These are phyloP conservation scores for Yamadazyma dendronema DNA, from an alignment of 1,139 yeast species.

Conservation along the genomic window DNA sequence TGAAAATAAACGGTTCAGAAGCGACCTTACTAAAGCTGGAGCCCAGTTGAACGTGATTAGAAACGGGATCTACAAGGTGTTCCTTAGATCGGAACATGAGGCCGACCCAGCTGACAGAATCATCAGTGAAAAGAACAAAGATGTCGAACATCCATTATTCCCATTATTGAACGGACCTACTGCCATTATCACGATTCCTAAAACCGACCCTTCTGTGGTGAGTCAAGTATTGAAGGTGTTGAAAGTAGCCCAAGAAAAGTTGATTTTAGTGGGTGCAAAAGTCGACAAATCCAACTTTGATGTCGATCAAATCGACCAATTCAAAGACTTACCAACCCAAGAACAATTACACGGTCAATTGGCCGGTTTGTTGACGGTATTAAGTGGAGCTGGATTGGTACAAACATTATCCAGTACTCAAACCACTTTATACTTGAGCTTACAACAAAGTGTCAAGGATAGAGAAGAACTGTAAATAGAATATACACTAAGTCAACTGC, in stretches of 20 bases:
- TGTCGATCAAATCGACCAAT: constrained; percentile 51
- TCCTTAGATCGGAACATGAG: constrained; percentile 66
- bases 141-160: constrained; percentile 59
- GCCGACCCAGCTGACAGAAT: constrained; percentile 73
- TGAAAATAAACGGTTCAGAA: constrained; percentile 65
- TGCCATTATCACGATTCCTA: constrained; percentile 69
- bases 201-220: constrained; percentile 68
- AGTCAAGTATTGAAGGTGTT: constrained; percentile 59
- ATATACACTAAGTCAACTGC: neutral
- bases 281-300: constrained; percentile 62
- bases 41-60: constrained; percentile 68
- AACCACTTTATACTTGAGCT: constrained; percentile 66
- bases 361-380: constrained; percentile 76
- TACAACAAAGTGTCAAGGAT: constrained; percentile 59
- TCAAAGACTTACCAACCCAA: constrained; percentile 72
- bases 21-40: constrained; percentile 60
- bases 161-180: constrained; percentile 82
- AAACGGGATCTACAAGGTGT: constrained; percentile 68
- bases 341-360: constrained; percentile 76
- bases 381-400: constrained; percentile 89
- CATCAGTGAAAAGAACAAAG: constrained; percentile 44
- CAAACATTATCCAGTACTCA: constrained; percentile 72
- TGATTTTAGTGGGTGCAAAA: constrained; percentile 82
- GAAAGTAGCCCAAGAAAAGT: constrained; percentile 64
- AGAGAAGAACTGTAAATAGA: constrained; percentile 17